Evolutionary conservation across 2,329 filamentous ascomycete genomes (phyloP), one percentile per base, ranked within the genome.

Genomic region (Xylariaceae sp.): DNA sequence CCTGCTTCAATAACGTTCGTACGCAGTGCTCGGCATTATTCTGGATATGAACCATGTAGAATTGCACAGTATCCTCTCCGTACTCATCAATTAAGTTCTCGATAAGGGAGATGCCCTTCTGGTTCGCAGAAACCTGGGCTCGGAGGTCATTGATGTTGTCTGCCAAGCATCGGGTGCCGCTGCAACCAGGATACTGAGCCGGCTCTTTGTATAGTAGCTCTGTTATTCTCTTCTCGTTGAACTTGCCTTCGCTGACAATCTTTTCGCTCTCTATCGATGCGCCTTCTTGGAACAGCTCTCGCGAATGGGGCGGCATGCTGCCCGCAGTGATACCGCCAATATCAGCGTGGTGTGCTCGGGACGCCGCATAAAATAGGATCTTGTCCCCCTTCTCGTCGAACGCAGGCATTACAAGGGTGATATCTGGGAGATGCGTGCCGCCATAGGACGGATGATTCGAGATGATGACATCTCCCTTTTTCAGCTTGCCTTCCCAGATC

Each of bases 391-490:
- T 70, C 16, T 73, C 70, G 60, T 85, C 85, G 71, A 93, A 93
- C 0, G 90, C 89, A 0, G 90, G 90, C 32, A 90, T 93, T 54
- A 91, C 82, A 21, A 92, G 87, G 0, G 90, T 95, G 54, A 95
- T 90, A 67, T 95, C 90, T 1, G 90, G 90, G 21, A 95, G 75
- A 76, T 95, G 90, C 0, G 91, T 96, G 41, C 90, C 90, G 32
- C 90, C 90, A 66, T 87, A 93, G 70, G 91, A 90, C 1, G 90
- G 90, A 67, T 95, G 90, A 65, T 95, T 95, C 0, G 89, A 90
- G 5, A 93, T 89, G 42, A 95, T 82, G 0, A 95, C 90, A 70
- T 95, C 90, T 29, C 90, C 90, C 54, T 83, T 86, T 66, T 90
- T 89, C 50, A 95, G 76, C 62, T 88, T 90, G 5, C 88, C 89